Percentiles rank a stretch among this genome's conserved stretches.
phyloP scores from a whole-genome alignment of 1,284 basidiomycete species.

The Gomphus sp. region DNA sequence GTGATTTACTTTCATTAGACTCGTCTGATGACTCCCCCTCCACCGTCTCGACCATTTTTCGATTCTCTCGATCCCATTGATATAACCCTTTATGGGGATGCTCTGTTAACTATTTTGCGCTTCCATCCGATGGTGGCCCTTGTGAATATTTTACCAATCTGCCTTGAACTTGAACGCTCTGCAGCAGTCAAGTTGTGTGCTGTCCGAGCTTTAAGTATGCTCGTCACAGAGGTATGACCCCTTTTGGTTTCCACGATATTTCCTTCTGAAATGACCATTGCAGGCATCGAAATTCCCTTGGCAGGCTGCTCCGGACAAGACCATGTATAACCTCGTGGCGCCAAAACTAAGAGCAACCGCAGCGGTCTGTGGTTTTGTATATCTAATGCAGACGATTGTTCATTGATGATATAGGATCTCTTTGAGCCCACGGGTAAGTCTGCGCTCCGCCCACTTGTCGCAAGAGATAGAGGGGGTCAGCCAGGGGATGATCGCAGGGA shows the following conservation, averaged over 20 bases:
- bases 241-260: slow-evolving; percentile 4
- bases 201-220: slow-evolving; percentile 46
- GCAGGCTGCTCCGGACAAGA: slow-evolving; percentile 42
- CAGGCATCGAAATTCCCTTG: slow-evolving; percentile 49
- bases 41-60: slow-evolving; percentile 57
- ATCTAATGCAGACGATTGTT: not conserved
- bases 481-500: slow-evolving; percentile 13
- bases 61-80: slow-evolving; percentile 66
- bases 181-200: slow-evolving; percentile 75
- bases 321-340: slow-evolving; percentile 33
- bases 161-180: slow-evolving; percentile 66
- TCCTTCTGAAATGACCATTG: slow-evolving; percentile 10
- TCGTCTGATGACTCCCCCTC: slow-evolving; percentile 32
- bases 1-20: slow-evolving; percentile 14
- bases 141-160: slow-evolving; percentile 48
- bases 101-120: slow-evolving; percentile 62
- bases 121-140: slow-evolving; percentile 58
- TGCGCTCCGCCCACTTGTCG: not conserved
- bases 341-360: slow-evolving; percentile 46
- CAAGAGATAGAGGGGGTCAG: not conserved
- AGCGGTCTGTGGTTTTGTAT: slow-evolving; percentile 30
- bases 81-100: slow-evolving; percentile 70
- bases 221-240: slow-evolving; percentile 29
- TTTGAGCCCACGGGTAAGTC: not conserved
- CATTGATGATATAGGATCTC: not conserved